Conservation (phyloP, 257 asterid species). For the Coffea eugenioides region DNA sequence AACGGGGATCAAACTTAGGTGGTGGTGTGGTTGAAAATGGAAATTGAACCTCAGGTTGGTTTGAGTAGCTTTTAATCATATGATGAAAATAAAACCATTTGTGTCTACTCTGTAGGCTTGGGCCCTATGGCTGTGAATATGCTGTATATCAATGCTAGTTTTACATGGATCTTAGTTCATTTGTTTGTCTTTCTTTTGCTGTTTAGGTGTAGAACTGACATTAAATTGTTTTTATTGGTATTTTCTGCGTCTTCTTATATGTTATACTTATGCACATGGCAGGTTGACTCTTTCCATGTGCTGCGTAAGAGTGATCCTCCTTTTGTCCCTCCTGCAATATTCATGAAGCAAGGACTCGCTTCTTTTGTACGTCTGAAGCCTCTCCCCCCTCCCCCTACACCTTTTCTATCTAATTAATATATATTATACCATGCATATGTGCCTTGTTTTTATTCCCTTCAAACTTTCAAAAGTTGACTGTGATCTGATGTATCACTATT, state of each 20-base stretch:
- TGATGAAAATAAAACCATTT: not conserved
- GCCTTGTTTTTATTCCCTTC: no score
- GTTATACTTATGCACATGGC: constrained; percentile 25
- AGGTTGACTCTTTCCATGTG: constrained; percentile 96
- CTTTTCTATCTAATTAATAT: not conserved
- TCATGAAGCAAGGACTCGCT: constrained; percentile 85
- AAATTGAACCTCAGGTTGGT: not conserved
- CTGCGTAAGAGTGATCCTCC: constrained; percentile 97
- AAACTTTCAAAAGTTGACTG: no score
- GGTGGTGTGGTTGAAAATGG: not conserved
- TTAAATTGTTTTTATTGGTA: no score
- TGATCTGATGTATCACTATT: no score
- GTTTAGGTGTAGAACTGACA: not conserved
- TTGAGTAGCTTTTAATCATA: not conserved
- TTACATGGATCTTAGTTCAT: not conserved
- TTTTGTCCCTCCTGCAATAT: constrained; percentile 73
- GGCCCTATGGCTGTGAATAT: not conserved
- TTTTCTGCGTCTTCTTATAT: no score
- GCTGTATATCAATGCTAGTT: not conserved
- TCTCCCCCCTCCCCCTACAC: constrained; percentile 12
- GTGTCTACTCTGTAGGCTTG: not conserved
- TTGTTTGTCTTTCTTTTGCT: constrained; percentile 2
- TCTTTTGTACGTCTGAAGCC: constrained; percentile 63
- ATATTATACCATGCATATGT: not conserved
- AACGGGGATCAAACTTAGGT: not conserved